Evolutionary conservation across 2,329 filamentous ascomycete genomes (phyloP).

Genomic region (Claviceps lovelessii): DNA sequence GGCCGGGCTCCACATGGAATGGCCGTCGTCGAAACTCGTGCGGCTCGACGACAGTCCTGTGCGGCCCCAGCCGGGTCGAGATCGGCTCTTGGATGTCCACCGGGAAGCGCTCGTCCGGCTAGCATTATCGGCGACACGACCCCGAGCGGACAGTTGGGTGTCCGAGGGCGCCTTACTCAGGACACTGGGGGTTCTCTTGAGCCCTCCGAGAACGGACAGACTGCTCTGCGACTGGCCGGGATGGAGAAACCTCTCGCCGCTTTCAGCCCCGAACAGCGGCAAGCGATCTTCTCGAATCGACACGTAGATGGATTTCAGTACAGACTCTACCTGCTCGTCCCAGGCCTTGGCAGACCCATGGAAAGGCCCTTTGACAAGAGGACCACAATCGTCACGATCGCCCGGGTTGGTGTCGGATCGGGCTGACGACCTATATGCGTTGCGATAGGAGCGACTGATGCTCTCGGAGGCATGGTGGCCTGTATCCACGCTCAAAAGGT

Average conservation of each 20-base stretch:
- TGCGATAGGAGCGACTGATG: constrained; percentile 25
- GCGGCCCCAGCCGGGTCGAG: constrained; percentile 56
- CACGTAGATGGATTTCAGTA: constrained; percentile 80
- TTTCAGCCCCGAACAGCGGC: constrained; percentile 63
- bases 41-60: constrained; percentile 80
- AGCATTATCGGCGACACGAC: constrained; percentile 56
- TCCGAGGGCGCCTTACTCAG: constrained; percentile 90
- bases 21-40: constrained; percentile 84
- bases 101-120: constrained; percentile 42
- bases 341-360: constrained; percentile 63
- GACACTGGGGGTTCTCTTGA: constrained; percentile 79
- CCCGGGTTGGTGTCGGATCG: constrained; percentile 28
- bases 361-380: constrained; percentile 64
- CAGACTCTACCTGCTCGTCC: constrained; percentile 79
- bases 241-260: constrained; percentile 28
- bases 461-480: constrained; percentile 22
- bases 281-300: constrained; percentile 81
- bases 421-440: constrained; percentile 37
- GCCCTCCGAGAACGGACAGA: constrained; percentile 59
- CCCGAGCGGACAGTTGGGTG: constrained; percentile 51
- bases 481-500: constrained; percentile 18
- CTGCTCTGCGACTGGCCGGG: constrained; percentile 38
- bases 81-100: constrained; percentile 78
- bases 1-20: constrained; percentile 77
- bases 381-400: constrained; percentile 48